Conservation (phyloP, 371 early-diverging fungal genomes). For the Dichotomocladium elegans region DNA sequence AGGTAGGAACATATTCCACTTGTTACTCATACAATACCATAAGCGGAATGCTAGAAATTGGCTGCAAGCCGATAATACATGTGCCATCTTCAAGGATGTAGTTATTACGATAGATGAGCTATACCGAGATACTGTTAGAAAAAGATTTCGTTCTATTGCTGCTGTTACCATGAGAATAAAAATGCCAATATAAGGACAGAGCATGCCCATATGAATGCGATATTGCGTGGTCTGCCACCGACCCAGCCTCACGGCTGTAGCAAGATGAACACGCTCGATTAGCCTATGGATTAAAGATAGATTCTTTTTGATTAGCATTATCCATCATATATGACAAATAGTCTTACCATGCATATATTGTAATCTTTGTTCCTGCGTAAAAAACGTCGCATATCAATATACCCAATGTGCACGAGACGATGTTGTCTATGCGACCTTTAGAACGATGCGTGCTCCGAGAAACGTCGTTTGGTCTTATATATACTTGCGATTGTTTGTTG, state of each 20-base stretch:
- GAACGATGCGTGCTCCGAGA: not conserved
- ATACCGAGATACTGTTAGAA: not conserved
- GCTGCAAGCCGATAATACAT: conserved; percentile 48
- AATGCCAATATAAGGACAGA: conserved; percentile 39
- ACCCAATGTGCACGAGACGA: conserved; percentile 17
- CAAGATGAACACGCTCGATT: conserved; percentile 25
- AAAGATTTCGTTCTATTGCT: not conserved
- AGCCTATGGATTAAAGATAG: conserved; percentile 11
- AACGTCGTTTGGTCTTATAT: not conserved
- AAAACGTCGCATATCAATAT: conserved; percentile 24
- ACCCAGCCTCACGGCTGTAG: conserved; percentile 10
- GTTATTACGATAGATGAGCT: conserved; percentile 44
- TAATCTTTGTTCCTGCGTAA: conserved; percentile 22
- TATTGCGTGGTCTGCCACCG: conserved; percentile 16
- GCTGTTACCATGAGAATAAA: conserved; percentile 40
- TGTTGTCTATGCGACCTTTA: conserved; percentile 19
- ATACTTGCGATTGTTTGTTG: conserved; percentile 18
- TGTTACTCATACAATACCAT: conserved; percentile 13
- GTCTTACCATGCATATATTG: conserved; percentile 19
- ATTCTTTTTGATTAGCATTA: not conserved
- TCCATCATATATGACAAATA: not conserved
- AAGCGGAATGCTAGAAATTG: conserved; percentile 43
- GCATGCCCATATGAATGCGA: conserved; percentile 20
- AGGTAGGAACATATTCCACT: not conserved
- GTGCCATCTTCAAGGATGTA: conserved; percentile 35